Evolutionary conservation across 352 stramenopile genomes (phyloP), one percentile per base, ranked within the genome.

Genomic region (Globisporangium camurandrum): DNA sequence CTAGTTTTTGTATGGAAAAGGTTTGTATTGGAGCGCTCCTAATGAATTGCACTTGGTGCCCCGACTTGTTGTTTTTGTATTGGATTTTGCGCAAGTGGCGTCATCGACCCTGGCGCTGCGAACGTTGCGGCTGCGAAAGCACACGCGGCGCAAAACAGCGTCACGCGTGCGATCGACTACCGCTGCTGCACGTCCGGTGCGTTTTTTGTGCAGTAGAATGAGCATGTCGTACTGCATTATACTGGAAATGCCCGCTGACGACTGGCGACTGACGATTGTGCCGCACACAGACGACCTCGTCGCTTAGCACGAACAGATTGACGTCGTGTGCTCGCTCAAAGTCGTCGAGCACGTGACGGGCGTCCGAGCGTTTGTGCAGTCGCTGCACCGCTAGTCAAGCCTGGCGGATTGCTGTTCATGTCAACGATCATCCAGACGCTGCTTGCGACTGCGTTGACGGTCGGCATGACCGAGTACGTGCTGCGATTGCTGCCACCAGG

Each of bases 251-350:
- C n/a, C n/a, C n/a, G n/a, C n/a, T n/a, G n/a, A n/a, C n/a, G n/a
- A n/a, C n/a, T n/a, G n/a, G n/a, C n/a, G n/a, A n/a, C n/a, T n/a
- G n/a, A n/a, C n/a, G n/a, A n/a, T n/a, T n/a, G n/a, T n/a, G n/a
- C n/a, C n/a, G n/a, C n/a, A n/a, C n/a, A n/a, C n/a, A n/a, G 83
- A 93, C 50, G 80, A 88, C 41, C 55, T 93, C 17, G 78, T 90
- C 46, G 60, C 56, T 16, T 62, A 85, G 16, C 65, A 66, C 48
- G 80, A 89, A 48, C 61, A 80, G 42, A 90, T 91, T 28, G 78
- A 93, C 47, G 61, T 93, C n/a, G 80, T 93, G 28, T 93, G 80
- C 47, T 89, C 83, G 41, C 63, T 93, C 2, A 80, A 93, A 65
- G 83, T 93, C 23, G 75, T 93, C 46, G 83, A 93, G 51, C 83